These are phyloP conservation scores for Plantago coronopus DNA, from an alignment of 305 asterid genomes.

Conservation along the genomic window DNA sequence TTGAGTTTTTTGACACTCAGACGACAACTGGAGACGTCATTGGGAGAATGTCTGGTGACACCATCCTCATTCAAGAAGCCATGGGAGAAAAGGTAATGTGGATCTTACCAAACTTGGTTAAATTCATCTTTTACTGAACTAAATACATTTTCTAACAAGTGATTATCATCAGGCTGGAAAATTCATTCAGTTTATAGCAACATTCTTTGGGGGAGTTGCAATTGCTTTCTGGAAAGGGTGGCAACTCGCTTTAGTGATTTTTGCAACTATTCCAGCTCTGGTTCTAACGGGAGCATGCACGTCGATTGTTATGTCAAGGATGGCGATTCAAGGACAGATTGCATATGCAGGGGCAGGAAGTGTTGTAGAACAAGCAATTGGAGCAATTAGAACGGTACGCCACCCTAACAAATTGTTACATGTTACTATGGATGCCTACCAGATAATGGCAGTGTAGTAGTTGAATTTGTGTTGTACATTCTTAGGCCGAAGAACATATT, in stretches of 20 bases:
- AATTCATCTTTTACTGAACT: not conserved
- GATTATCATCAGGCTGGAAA: constrained; percentile 62
- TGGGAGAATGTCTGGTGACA: constrained; percentile 90
- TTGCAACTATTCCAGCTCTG: constrained; percentile 51
- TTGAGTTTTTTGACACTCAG: constrained; percentile 79
- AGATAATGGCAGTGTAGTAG: too few relatives aligned
- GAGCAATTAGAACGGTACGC: constrained; percentile 66
- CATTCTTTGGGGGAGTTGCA: constrained; percentile 69
- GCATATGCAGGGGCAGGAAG: constrained; percentile 71
- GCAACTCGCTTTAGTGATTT: constrained; percentile 56
- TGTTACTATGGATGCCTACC: not conserved
- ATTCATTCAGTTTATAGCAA: constrained; percentile 52
- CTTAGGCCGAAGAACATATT: too few relatives aligned
- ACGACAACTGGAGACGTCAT: constrained; percentile 70
- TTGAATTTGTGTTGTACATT: too few relatives aligned
- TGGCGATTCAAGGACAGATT: constrained; percentile 50
- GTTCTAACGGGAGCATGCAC: constrained; percentile 39
- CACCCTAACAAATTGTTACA: not conserved
- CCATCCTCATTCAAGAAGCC: constrained; percentile 82
- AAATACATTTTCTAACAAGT: not conserved
- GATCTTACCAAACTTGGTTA: not conserved
- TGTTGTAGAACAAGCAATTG: constrained; percentile 60
- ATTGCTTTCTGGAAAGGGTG: constrained; percentile 67
- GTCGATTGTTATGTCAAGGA: constrained; percentile 41
- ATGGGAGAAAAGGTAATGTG: constrained; percentile 69